Conservation (phyloP, 257 asterid genomes). For the Cynanchum wilfordii region DNA sequence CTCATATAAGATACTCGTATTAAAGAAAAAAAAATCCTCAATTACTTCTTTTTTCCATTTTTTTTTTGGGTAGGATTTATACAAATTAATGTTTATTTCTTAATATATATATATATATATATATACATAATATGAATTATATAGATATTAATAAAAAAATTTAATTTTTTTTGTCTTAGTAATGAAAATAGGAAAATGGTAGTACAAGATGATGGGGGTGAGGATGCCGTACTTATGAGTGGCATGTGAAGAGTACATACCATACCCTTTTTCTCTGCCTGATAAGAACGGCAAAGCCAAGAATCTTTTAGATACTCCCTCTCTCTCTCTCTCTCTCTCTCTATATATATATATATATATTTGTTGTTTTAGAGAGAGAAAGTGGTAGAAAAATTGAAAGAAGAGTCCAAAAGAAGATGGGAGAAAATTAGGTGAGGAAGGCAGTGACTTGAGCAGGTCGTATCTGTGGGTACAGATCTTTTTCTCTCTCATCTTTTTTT, state of each 20-base stretch:
- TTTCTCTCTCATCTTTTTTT: too few species aligned
- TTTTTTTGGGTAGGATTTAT: too few species aligned
- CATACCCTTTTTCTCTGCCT: conserved; percentile 8
- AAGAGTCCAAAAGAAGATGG: neutral
- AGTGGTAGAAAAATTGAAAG: neutral
- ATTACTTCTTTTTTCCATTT: too few species aligned
- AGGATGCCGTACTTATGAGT: conserved; percentile 69
- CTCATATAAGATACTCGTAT: too few species aligned
- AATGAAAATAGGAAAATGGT: neutral
- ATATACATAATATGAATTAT: too few species aligned
- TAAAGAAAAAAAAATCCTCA: too few species aligned
- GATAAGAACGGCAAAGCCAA: conserved; percentile 26
- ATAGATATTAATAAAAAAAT: too few species aligned
- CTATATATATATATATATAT: too few species aligned
- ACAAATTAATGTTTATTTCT: too few species aligned
- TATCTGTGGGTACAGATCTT: neutral
- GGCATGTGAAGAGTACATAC: conserved; percentile 8
- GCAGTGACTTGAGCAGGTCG: neutral
- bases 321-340: too few species aligned
- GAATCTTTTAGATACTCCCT: neutral
- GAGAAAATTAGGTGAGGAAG: neutral
- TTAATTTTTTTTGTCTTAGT: too few species aligned
- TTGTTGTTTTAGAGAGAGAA: neutral
- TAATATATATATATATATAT: too few species aligned
- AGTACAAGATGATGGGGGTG: neutral